Evolutionary conservation across 139 green algal species (phyloP).

Genomic region (Chlorella sp.): DNA sequence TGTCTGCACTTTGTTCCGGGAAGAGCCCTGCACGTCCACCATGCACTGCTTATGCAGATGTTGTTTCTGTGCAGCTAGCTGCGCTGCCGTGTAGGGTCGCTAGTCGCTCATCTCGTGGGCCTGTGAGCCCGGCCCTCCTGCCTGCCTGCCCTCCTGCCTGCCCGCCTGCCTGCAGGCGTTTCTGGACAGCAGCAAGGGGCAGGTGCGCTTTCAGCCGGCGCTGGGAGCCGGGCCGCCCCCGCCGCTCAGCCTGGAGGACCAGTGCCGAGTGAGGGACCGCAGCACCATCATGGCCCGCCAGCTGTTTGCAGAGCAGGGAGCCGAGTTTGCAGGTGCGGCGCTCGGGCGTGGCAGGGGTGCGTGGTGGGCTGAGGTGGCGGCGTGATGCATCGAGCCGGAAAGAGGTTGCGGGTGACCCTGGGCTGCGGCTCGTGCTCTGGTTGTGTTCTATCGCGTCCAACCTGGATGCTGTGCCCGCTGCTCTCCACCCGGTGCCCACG

Average conservation of each 20-base stretch:
- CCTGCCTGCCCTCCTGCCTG: not conserved
- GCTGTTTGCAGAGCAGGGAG: slow-evolving; percentile 74
- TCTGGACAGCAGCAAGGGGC: slow-evolving; percentile 71
- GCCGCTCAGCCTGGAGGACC: slow-evolving; percentile 47
- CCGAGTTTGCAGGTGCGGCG: slow-evolving; percentile 64
- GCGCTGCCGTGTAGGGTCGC: not conserved
- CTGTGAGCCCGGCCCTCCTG: not conserved
- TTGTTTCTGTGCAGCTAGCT: not conserved
- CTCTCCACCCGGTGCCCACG: not conserved
- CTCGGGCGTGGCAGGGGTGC: not conserved
- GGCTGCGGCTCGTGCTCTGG: not conserved
- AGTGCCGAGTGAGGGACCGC: slow-evolving; percentile 77
- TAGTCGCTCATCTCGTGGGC: not conserved
- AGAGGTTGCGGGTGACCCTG: not conserved
- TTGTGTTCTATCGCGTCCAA: too few relatives aligned
- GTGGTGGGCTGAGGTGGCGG: not conserved
- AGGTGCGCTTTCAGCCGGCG: slow-evolving; percentile 28
- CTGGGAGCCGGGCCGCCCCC: slow-evolving; percentile 21
- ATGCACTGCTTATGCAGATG: not conserved
- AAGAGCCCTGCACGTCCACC: not conserved
- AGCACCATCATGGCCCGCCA: slow-evolving; percentile 86
- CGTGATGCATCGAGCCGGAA: not conserved
- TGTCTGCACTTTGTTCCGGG: not conserved
- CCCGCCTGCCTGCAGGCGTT: slow-evolving; percentile 49
- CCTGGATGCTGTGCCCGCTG: not conserved